These are phyloP conservation scores for Chenopodium suecicum DNA, from an alignment of 148 eudicot genomes.

Conservation along the genomic window DNA sequence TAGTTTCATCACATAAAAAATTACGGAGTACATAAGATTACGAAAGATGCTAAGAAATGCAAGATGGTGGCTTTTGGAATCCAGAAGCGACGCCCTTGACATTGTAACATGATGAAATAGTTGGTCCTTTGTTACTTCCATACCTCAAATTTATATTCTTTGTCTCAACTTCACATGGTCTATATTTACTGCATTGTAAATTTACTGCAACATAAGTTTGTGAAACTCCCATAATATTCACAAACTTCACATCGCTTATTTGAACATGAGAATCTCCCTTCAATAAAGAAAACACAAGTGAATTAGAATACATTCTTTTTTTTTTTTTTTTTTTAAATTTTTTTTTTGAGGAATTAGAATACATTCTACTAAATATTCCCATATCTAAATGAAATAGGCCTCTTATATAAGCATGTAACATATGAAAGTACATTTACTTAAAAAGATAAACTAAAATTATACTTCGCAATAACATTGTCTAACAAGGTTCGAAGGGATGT, in stretches of 20 bases:
- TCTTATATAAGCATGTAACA: too few species aligned
- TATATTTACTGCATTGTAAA: conserved; percentile 38
- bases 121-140: conserved; percentile 21
- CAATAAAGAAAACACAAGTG: not conserved
- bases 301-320: not conserved
- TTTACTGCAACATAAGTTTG: conserved; percentile 38
- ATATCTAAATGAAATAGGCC: too few species aligned
- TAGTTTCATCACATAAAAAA: not conserved
- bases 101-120: conserved; percentile 38
- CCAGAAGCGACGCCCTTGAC: conserved; percentile 42
- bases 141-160: conserved; percentile 40
- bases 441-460: too few species aligned
- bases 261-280: conserved; percentile 37
- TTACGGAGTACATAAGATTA: not conserved
- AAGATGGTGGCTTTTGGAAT: conserved; percentile 25
- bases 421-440: too few species aligned
- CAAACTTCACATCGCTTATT: conserved; percentile 43
- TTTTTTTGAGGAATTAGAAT: not conserved
- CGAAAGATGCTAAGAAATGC: conserved; percentile 1
- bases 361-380: too few species aligned
- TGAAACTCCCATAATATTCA: conserved; percentile 45
- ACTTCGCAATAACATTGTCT: too few species aligned
- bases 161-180: conserved; percentile 43
- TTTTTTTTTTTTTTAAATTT: too few species aligned
- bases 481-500: too few species aligned